Base-by-base conservation (phyloP, 2,329 filamentous ascomycete species). In the Lecanosticta acicola region DNA sequence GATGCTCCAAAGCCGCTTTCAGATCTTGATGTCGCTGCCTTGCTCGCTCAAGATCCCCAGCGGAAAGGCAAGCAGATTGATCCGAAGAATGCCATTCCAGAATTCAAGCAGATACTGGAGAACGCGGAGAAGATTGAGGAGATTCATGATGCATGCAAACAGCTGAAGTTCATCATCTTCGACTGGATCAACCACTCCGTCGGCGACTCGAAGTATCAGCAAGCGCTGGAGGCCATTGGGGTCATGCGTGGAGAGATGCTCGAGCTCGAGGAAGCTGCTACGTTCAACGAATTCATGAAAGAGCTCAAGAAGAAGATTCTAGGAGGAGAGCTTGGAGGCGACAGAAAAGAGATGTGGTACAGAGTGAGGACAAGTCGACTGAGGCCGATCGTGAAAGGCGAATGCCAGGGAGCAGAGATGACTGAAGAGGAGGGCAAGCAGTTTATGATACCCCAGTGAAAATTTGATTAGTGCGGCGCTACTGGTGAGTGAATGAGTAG, bases 261-360 rank as follows among this genome's bases (percentile, higher is more conserved):
- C 4, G 80, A 81, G 4, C 73, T 87, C 21, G 90, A 96, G 61
- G 81, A 87, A 63, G 84, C 87, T 0, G 76, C 65, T 0, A 59
- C 87, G 20, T 98, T 86, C 67, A 96, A 97, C 61, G 72, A 76
- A 1, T 85, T 90, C 54, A 59, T 94, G 34, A 72, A 66, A 33
- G 75, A 77, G 26, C 67, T 97, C 57, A 97, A 96, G 71, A 73
- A 72, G 54, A 80, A 81, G 45, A 63, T 96, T 1, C 65, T 89
- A 5, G 76, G 73, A 0, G 85, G 81, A 0, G 77, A 84, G 55
- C 68, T 96, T 2, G 81, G 83, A 32, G 89, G 87, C 0, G 84
- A 94, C 58, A 73, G 88, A 43, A 77, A 77, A 52, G 87, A 94
- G 60, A 81, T 96, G 69, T 96, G 89, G 89, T 85, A 80, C 71